Conservation (phyloP, 169 alveolate genomes). For the Cryptosporidium xiaoi region DNA sequence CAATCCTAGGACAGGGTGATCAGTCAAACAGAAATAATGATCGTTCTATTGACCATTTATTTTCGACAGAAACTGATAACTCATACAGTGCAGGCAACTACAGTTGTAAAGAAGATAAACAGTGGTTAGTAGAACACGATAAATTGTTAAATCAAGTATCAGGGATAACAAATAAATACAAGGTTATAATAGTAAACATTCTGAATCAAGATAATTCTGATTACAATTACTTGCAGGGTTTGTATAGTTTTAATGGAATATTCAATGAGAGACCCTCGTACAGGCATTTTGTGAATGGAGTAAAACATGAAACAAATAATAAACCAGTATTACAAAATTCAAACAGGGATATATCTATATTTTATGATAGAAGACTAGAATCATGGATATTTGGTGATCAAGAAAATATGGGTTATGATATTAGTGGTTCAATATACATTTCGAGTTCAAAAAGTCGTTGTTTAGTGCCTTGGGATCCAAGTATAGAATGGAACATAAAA, state of each 20-base stretch:
- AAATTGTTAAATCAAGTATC: constrained; percentile 6
- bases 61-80: too few relatives aligned
- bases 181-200: constrained; percentile 37
- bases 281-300: constrained; percentile 46
- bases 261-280: constrained; percentile 60
- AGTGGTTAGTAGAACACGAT: constrained; percentile 38
- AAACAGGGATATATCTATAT: constrained; percentile 8
- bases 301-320: constrained; percentile 8
- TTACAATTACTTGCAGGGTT: constrained; percentile 33
- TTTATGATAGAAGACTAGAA: constrained; percentile 42
- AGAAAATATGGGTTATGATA: constrained; percentile 45
- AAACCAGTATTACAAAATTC: background rate
- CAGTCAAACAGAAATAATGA: too few relatives aligned
- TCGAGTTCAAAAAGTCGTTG: constrained; percentile 46
- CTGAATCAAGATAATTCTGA: constrained; percentile 16
- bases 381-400: constrained; percentile 64
- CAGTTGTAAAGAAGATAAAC: constrained; percentile 33
- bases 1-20: background rate
- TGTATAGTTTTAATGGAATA: constrained; percentile 47
- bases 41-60: too few relatives aligned
- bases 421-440: constrained; percentile 24
- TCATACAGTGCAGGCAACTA: background rate
- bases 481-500: constrained; percentile 25
- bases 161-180: constrained; percentile 17
- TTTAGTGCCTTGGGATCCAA: constrained; percentile 71